Evolutionary conservation across 2,329 filamentous ascomycete species (phyloP), one percentile per base, ranked within the genome.

Genomic region (Leptosphaerulina australis): DNA sequence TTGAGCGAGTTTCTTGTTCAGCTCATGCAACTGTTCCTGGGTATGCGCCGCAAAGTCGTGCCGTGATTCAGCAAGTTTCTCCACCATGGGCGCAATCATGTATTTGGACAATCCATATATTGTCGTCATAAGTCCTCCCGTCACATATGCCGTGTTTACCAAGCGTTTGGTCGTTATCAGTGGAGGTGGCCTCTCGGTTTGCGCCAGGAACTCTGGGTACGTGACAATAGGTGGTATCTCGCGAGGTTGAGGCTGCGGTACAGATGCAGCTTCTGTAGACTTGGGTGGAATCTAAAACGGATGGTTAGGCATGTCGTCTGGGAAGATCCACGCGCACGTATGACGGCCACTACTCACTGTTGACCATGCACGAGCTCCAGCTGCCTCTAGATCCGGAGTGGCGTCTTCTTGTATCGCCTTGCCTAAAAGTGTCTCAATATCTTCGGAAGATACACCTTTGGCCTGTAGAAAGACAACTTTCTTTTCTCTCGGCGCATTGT

Each of bases 401-500:
- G 37, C 40, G 18, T 59, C 44, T 21, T 63, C 55, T n/a, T 53
- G 41, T 24, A 18, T 31, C 12, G 56, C 31, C 18, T 41, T 53
- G 4, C 77, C 55, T 29, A 96, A 74, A 6, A 96, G 77, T 39
- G 77, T 76, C 59, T 89, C 77, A 53, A 96, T 90, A 54, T 93
- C 85, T 24, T 81, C 78, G 4, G 81, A 76, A 3, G 75, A 76
- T 6, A 96, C 76, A 3, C 90, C 90, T 70, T 97, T 97, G 40
- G 83, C 83, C 64, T 86, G 81, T 1, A 97, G 76, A 61, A 96
- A 96, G 6, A 83, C 81, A 15, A 82, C 77, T 76, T 96, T 96
- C 72, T 85, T 86, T 47, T 90, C 87, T 34, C 80, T 79, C 0
- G 87, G 79, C 25, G 87, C 84, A 71, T 87, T 77, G 50, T 82